Base-by-base conservation (phyloP, 2,329 filamentous ascomycete genomes). In the Scopulariopsis brevicaulis region DNA sequence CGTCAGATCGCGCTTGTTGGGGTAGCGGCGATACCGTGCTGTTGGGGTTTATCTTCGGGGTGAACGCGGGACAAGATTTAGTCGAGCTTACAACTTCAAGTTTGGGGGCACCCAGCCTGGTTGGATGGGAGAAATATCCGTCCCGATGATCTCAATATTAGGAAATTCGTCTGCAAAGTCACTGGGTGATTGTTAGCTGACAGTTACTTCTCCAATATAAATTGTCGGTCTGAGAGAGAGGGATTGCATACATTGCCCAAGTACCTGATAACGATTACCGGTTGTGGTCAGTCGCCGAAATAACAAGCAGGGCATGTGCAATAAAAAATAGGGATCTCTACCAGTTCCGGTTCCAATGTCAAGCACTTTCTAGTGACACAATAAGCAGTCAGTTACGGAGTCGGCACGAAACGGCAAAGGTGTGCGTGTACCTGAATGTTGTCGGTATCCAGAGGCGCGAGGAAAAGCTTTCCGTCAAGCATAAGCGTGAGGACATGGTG, bases 311-410 rank as follows among this genome's bases (percentile, higher is more conserved):
- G 18, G 34, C 18, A 6, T 1, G 25, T n/a, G n/a, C 12, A 46
- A 18, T 24, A 10, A 12, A 10, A 43, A 43, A n/a, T 15, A 5
- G 8, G 8, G 10, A 12, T 15, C n/a, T n/a, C n/a, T 55, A 55
- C 80, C 80, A 1, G 79, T 79, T 35, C 81, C 82, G 3, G 80
- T 83, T 50, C 79, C 77, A 11, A 82, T 68, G 59, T 81, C 77
- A 22, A 82, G 65, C 1, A 62, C 59, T 50, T 57, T 64, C 61
- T 63, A 35, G 18, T 11, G 18, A 5, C 15, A 25, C 14, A 25
- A n/a, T 54, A 32, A 54, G 52, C 52, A 15, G 11, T n/a, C 7
- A n/a, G n/a, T 18, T 12, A 6, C 12, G 12, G 34, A 18, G 10
- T 25, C 25, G 71, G 71, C 59, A 28, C 18, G 34, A 4, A 63